Evolutionary conservation across 202 grass and related monocot genomes (phyloP).

Genomic region (Zoysia matrella): DNA sequence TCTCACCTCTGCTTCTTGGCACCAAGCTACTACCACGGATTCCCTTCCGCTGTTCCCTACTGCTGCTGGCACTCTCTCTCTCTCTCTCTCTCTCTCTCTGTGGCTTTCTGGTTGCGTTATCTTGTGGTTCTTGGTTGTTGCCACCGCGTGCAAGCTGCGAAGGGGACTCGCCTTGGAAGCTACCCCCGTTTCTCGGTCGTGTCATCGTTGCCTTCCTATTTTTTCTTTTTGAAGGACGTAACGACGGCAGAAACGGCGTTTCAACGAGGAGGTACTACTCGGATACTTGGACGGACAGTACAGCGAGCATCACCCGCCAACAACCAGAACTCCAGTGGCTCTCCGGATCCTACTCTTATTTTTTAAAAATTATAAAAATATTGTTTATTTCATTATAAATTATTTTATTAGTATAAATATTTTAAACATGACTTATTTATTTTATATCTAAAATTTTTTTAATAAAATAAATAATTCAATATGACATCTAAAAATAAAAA

Average conservation of each 20-base stretch:
- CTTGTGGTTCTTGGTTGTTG: conserved; percentile 42
- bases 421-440: too few relatives aligned
- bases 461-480: too few relatives aligned
- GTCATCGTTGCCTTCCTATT: not conserved
- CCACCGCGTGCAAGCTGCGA: not conserved
- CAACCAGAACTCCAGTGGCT: too few relatives aligned
- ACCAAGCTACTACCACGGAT: not conserved
- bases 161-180: conserved; percentile 33
- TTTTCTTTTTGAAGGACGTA: conserved; percentile 13
- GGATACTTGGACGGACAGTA: not conserved
- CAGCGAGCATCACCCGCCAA: too few relatives aligned
- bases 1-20: conserved; percentile 37
- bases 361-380: too few relatives aligned
- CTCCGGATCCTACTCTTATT: too few relatives aligned
- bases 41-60: not conserved
- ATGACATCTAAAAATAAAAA: too few relatives aligned
- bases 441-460: too few relatives aligned
- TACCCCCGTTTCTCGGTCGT: conserved; percentile 38
- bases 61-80: not conserved
- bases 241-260: conserved; percentile 27
- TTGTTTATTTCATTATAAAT: too few relatives aligned
- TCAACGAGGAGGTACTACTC: not conserved
- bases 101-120: conserved; percentile 34
- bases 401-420: too few relatives aligned
- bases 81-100: not conserved